Base-by-base conservation (phyloP, 257 asterid genomes). In the Nicotiana attenuata region DNA sequence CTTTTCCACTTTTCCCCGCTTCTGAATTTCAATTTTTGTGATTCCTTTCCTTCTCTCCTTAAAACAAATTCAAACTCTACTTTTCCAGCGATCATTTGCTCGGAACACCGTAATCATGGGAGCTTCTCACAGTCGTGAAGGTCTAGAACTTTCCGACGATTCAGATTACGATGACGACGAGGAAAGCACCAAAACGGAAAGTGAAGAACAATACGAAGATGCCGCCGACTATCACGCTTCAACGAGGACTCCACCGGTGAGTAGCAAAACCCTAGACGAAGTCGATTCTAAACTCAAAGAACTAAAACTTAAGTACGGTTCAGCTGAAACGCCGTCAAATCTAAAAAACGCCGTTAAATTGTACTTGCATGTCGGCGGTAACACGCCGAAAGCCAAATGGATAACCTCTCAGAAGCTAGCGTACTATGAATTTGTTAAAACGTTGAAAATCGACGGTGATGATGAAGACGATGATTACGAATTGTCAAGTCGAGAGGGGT, bases 381-480 rank as follows among this genome's bases (percentile, higher is more conserved):
- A 93, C 87, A 93, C 98, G 50, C 98, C 99, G 11, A 92, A 88
- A 80, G 97, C 98, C 55, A 94, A 94, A 82, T 94, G 99, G 99
- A 77, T 93, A 24, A 87, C 91, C 35, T 92, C 97, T 3, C 97
- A 93, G 69, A 96, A 90, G 87, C 65, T 93, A 53, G 53, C 87
- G 61, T 53, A 38, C 17, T 96, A 89, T 77, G 88, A 87, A 1
- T 91, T 92, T 76, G 89, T 94, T 53, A 96, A 90, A 84, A 92
- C 81, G 67, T 53, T 87, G 85, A 86, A 86, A 78, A 81, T 85
- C 50, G 92, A 85, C 10, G 91, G 86, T 5, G 92, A 76, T 52
- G 91, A 10, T 1, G 87, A 64, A 10, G 67, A 86, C 6, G 93
- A 87, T 14, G 95, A 85, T 38, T 55, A 38, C 0, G 92, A 26